Evolutionary conservation across 352 stramenopile species (phyloP), one percentile per base, ranked within the genome.

Genomic region (Globisporangium echinulatum): DNA sequence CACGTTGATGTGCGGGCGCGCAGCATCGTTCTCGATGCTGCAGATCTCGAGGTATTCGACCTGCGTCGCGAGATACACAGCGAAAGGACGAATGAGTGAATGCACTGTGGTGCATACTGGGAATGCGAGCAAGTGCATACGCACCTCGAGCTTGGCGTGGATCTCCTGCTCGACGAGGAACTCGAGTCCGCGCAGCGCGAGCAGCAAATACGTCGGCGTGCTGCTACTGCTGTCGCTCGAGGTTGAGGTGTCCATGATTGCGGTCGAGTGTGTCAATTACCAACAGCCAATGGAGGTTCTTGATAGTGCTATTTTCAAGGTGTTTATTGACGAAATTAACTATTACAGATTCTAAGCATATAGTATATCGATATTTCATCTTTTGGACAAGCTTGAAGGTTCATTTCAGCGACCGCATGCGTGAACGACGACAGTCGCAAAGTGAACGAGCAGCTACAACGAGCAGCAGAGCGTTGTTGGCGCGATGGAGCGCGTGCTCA

Each of bases 141-240:
- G 1, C 25, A 84, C 79, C 69, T 89, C 48, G 17, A 93, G 65
- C 57, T 84, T 91, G 17, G 66, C 63, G 43, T 71, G 77, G 61
- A 93, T 90, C 62, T 93, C 83, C 57, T 80, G 53, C 43, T 86
- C 68, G 7, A 71, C 81, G 9, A 93, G 64, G 49, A 76, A 77
- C 70, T 93, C 83, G 33, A 93, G 76, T 0, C 83, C 81, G 54
- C 83, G 79, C 64, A 93, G 73, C 60, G 85, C 81, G 17, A 93
- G 77, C 63, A 93, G 64, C 68, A 93, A 66, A 54, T 93, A 93
- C 52, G 76, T 82, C 10, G 72, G 59, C 3, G 46, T 33, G 13
- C 1, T 40, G 10, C 15, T 49, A 19, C 40, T 44, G 11, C 40
- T 15, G 40, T 44, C 40, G 40, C 7, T 44, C 40, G 40, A 44